Conservation (phyloP, 441 rosid genomes). For the Populus tomentosa region DNA sequence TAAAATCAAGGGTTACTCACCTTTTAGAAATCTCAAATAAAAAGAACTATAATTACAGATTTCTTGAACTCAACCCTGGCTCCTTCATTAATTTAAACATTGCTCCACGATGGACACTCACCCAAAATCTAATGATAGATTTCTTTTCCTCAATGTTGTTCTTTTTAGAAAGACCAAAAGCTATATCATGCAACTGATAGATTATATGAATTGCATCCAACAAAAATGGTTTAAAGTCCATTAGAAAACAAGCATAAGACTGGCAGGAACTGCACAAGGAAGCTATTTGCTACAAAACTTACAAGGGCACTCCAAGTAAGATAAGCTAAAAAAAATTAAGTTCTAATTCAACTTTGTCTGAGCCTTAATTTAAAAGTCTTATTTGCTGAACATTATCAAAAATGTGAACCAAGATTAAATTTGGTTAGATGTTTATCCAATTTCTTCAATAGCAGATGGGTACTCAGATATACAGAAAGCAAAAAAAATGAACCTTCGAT, state of each 20-base stretch:
- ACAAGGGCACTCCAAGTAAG: not conserved
- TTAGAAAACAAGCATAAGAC: not conserved
- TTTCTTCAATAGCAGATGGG: not conserved
- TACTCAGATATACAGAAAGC: not conserved
- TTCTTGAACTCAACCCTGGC: not conserved
- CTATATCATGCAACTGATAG: not conserved
- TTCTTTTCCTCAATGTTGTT: not conserved
- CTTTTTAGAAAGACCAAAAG: not conserved
- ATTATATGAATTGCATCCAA: not conserved
- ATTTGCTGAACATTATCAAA: not conserved
- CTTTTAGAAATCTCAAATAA: not conserved
- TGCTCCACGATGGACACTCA: not conserved
- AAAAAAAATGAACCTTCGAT: constrained; percentile 44
- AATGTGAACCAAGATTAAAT: not conserved
- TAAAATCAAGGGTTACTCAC: constrained; percentile 10
- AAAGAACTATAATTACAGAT: not conserved
- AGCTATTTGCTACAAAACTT: not conserved
- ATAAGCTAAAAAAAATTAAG: not conserved
- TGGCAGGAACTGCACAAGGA: not conserved
- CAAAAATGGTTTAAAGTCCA: not conserved
- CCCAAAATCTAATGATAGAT: not conserved
- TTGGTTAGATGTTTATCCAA: not conserved
- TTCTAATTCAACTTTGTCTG: not conserved
- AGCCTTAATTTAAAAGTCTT: not conserved
- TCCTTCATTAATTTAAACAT: not conserved